Evolutionary conservation across 768 basidiomycete genomes (phyloP), one percentile per base, ranked within the genome.

Genomic region (Panaeolus papilionaceus): DNA sequence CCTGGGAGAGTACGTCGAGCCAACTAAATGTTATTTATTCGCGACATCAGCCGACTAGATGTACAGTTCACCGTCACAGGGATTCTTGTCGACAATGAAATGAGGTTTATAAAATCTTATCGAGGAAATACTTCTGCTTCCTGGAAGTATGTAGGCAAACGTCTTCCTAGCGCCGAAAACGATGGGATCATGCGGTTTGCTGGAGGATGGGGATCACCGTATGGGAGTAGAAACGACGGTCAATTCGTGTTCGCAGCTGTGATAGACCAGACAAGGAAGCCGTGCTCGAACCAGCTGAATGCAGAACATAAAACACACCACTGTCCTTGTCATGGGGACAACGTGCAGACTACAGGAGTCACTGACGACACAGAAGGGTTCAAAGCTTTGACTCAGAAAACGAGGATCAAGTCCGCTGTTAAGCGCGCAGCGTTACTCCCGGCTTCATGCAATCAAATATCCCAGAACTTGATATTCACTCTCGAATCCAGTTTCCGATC

Each of bases 141-240:
- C 1, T 58, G 54, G 54, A 58, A 58, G 54, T 58, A 58, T 58
- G 26, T 58, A 4, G 54, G 54, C 11, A 58, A 37, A 18, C 26
- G 4, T 3, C 26, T 58, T n/a, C 26, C 26, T 10, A 28, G 20
- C 8, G 54, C 54, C 12, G 54, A 58, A 58, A 58, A 58, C 20
- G 16, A 58, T 58, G 54, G 54, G 12, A 58, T 58, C 28, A 58
- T 5, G 26, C 20, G 20, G 9, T 58, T 58, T 16, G 54, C 54
- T 58, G 54, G 54, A 4, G 54, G 54, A 12, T 58, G 54, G 54
- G 54, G 54, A 3, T 58, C 54, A 58, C 54, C 54, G 10, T 58
- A 58, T 18, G 54, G 54, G 11, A 28, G 54, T 7, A 58, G 54
- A 58, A 28, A 18, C 12, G 54, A 58, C 33, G 54, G 54, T 23